These are phyloP conservation scores for Aspergillus ellipticus DNA, from an alignment of 495 filamentous ascomycete genomes.

Conservation along the genomic window DNA sequence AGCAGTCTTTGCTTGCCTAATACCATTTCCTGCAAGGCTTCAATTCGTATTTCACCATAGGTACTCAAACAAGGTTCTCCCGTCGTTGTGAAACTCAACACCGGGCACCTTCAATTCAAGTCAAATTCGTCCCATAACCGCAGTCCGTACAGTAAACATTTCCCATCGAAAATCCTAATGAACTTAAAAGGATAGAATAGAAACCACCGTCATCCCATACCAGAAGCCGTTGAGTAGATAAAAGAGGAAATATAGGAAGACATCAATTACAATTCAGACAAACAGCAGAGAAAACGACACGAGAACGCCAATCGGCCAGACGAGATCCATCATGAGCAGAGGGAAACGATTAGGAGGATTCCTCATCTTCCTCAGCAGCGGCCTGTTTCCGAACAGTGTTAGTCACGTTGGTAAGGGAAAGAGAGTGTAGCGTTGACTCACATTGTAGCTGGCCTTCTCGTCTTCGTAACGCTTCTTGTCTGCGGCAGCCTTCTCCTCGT, in stretches of 20 bases:
- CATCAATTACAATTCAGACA: constrained; percentile 27
- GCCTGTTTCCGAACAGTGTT: constrained; percentile 26
- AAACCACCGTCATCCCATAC: constrained; percentile 44
- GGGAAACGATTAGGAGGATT: constrained; percentile 41
- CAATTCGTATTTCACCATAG: constrained; percentile 21
- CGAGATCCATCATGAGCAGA: constrained; percentile 13
- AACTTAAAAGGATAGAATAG: constrained; percentile 37
- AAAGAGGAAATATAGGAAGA: constrained; percentile 24
- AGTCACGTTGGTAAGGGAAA: constrained; percentile 5
- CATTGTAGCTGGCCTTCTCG: constrained; percentile 90
- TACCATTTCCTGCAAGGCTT: constrained; percentile 13
- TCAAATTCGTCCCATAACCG: constrained; percentile 23
- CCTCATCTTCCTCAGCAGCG: constrained; percentile 51
- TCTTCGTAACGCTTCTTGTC: constrained; percentile 99
- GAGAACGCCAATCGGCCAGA: constrained; percentile 36
- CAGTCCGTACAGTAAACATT: constrained; percentile 29
- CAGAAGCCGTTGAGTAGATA: constrained; percentile 36
- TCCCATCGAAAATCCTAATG: constrained; percentile 34
- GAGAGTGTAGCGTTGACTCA: constrained; percentile 41
- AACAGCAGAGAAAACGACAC: constrained; percentile 32
- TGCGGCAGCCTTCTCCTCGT: constrained; percentile 88
- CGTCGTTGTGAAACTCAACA: constrained; percentile 15
- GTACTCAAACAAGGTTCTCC: constrained; percentile 19
- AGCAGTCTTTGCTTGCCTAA: constrained; percentile 18
- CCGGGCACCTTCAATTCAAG: constrained; percentile 23